Base-by-base conservation (phyloP, 2,329 filamentous ascomycete species). In the Knufia petricola region DNA sequence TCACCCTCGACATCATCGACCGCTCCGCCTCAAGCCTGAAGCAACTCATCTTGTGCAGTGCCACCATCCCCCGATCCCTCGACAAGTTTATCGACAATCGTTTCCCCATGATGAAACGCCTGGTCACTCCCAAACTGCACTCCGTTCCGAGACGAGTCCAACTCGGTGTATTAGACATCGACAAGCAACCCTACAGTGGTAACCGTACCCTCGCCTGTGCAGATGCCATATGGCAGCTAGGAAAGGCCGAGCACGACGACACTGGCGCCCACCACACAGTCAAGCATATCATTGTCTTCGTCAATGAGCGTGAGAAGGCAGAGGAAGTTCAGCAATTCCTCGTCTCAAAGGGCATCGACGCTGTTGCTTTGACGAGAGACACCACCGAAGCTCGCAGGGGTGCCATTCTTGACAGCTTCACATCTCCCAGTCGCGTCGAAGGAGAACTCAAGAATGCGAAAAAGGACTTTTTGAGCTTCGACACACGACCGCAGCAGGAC, bases 51-150 rank as follows among this genome's bases (percentile, higher is more conserved):
- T 79, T 96, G 55, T 98, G 92, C 72, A 96, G 90, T 2, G 92
- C 92, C 45, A 98, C 92, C 3, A 96, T 98, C 53, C 92, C 94
- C 1, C 80, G 84, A 55, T 86, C 85, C 58, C 77, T 98, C 15
- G 92, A 98, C 69, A 82, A 78, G 56, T 87, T 85, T 64, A 76
- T 98, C n/a, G 78, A 79, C 46, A 78, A 80, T 53, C 82, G 82
- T 54, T 95, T 89, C 65, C 90, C 92, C 0, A 75, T 85, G 58
- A 87, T 94, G 69, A 72, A 75, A 39, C 84, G 92, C 52, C 81
- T 98, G 54, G 90, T 90, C 1, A 98, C 92, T 0, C 92, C 92
- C 0, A 95, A 96, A 61, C 76, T 98, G 0, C 92, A 98, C 67
- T 88, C 92, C 50, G 95, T 98, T 58, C 92, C 92, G 2, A 83